Evolutionary conservation across 768 basidiomycete species (phyloP).

Genomic region (Cytidiella melzeri): DNA sequence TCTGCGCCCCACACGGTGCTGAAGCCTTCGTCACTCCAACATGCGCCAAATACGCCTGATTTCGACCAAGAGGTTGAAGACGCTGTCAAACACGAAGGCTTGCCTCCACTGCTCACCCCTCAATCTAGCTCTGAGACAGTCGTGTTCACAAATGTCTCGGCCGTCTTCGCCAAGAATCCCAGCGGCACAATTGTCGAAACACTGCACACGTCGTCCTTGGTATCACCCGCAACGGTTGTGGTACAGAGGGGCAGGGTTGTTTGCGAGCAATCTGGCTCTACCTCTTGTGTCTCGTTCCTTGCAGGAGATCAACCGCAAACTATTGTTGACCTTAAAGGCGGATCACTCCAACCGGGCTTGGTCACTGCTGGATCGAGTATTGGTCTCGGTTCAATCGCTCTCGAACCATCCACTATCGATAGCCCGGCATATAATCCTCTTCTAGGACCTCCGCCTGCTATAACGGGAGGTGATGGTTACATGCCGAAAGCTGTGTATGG

Average conservation of each 20-base stretch:
- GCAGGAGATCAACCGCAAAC: slow-evolving; percentile 2
- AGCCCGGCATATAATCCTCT: slow-evolving; percentile 48
- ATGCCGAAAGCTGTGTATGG: slow-evolving; percentile 61
- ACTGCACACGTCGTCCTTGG: background rate
- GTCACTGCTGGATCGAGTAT: slow-evolving; percentile 56
- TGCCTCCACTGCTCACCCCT: slow-evolving; percentile 54
- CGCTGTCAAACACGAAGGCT: slow-evolving; percentile 55
- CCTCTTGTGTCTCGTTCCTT: slow-evolving; percentile 5
- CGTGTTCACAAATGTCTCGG: slow-evolving; percentile 49
- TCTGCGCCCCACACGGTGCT: slow-evolving; percentile 25
- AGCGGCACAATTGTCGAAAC: slow-evolving; percentile 12
- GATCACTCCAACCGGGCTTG: slow-evolving; percentile 55
- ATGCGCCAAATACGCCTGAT: slow-evolving; percentile 44
- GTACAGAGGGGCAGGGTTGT: slow-evolving; percentile 48
- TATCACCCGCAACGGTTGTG: slow-evolving; percentile 33
- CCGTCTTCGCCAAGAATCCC: slow-evolving; percentile 22
- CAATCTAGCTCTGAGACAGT: slow-evolving; percentile 30
- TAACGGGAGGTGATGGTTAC: slow-evolving; percentile 35
- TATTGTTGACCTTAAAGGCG: slow-evolving; percentile 56
- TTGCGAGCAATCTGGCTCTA: slow-evolving; percentile 33
- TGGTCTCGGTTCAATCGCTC: slow-evolving; percentile 56
- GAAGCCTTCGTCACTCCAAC: slow-evolving; percentile 47
- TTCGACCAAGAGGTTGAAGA: slow-evolving; percentile 56
- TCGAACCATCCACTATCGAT: slow-evolving; percentile 55
- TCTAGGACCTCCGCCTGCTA: slow-evolving; percentile 31